These are phyloP conservation scores for Cutaneotrichosporon dermatis DNA, from an alignment of 1,284 basidiomycete species.

Conservation along the genomic window DNA sequence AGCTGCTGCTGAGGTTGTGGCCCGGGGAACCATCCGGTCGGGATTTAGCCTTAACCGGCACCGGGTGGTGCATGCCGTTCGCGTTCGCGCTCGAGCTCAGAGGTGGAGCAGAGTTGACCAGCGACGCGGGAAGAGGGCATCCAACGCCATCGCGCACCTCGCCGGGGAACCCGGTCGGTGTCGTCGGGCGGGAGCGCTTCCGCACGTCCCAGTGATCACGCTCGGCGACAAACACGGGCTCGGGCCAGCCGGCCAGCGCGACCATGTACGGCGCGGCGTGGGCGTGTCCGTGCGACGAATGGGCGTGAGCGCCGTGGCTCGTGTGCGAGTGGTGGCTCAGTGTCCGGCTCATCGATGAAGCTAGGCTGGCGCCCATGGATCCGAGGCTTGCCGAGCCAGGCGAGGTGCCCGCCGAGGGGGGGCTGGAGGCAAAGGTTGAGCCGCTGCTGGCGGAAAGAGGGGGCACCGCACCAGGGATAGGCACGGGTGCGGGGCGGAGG, in stretches of 20 bases:
- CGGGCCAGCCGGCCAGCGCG: slow-evolving; percentile 37
- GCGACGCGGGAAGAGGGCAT: slow-evolving; percentile 3
- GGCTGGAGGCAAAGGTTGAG: neutral
- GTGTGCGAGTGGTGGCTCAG: neutral
- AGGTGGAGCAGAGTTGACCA: neutral
- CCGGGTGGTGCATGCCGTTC: neutral
- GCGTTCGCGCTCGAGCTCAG: neutral
- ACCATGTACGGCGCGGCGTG: slow-evolving; percentile 32
- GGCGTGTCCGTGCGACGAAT: neutral
- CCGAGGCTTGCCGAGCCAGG: neutral
- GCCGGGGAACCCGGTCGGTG: slow-evolving; percentile 13
- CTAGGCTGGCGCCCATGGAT: neutral
- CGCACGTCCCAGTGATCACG: slow-evolving; percentile 17
- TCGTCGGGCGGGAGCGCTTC: slow-evolving; percentile 16
- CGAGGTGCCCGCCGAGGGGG: neutral
- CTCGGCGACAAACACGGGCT: slow-evolving; percentile 32
- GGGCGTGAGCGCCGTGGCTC: neutral
- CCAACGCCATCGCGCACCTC: slow-evolving; percentile 18
- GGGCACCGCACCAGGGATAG: slow-evolving; percentile 2
- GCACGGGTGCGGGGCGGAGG: slow-evolving; percentile 3
- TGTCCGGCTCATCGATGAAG: neutral
- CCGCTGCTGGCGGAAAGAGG: neutral
- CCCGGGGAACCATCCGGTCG: neutral
- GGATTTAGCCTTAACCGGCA: neutral
- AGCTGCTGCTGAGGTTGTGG: no score